Evolutionary conservation across 768 basidiomycete species (phyloP).

Genomic region (Mycena latifolia): DNA sequence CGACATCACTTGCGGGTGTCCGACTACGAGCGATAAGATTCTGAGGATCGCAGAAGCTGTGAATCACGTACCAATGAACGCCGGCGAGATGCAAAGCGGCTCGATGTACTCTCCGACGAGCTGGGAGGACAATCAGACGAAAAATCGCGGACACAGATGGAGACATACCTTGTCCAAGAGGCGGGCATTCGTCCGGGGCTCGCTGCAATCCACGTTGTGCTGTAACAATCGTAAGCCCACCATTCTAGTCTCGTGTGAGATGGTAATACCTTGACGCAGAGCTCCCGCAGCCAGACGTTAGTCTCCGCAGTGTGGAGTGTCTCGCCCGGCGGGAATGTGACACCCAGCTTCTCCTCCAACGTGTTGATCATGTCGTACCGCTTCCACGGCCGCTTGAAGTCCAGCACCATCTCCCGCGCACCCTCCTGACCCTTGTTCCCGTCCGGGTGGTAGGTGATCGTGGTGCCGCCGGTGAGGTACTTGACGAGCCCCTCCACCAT

Average conservation of each 20-base stretch:
- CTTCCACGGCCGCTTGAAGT: slow-evolving; percentile 98
- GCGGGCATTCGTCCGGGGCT: slow-evolving; percentile 95
- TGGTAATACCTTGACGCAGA: slow-evolving; percentile 81
- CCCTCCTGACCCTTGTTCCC: slow-evolving; percentile 85
- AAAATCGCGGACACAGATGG: neutral
- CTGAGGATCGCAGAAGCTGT: neutral
- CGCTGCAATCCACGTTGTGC: slow-evolving; percentile 97
- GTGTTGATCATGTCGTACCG: slow-evolving; percentile 98
- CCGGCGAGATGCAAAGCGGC: slow-evolving; percentile 93
- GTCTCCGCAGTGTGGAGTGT: slow-evolving; percentile 89
- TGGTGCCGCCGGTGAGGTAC: slow-evolving; percentile 84
- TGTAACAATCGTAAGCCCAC: slow-evolving; percentile 43
- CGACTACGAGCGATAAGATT: slow-evolving; percentile 66
- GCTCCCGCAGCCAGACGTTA: slow-evolving; percentile 87
- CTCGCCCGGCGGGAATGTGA: slow-evolving; percentile 94
- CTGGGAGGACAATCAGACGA: slow-evolving; percentile 49
- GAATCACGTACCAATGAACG: slow-evolving; percentile 83
- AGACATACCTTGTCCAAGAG: slow-evolving; percentile 88
- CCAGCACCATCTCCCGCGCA: slow-evolving; percentile 75
- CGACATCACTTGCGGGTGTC: slow-evolving; percentile 99
- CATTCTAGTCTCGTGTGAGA: neutral
- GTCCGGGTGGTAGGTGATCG: slow-evolving; percentile 90
- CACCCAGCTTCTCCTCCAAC: slow-evolving; percentile 91
- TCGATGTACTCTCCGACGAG: slow-evolving; percentile 99
- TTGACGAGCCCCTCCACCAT: slow-evolving; percentile 94